phyloP scores from a whole-genome alignment of 129 eudicot species.

The Flaveria robusta region DNA sequence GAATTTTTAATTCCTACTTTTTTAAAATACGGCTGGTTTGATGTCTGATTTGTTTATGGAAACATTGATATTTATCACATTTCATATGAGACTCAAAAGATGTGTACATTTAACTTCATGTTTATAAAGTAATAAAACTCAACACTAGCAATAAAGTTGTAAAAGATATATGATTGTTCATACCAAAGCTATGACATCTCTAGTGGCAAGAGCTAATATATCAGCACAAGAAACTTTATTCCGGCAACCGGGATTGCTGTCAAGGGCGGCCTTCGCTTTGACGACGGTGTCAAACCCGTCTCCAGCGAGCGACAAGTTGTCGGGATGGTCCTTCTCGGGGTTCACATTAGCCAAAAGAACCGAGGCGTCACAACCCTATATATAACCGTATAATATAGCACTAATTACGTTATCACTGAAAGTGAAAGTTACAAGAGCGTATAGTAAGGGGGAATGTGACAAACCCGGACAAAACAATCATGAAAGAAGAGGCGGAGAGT shows the following conservation, averaged over 20 bases:
- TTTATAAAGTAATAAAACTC: too few species aligned
- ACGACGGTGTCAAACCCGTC: conserved; percentile 87
- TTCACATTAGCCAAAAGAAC: conserved; percentile 54
- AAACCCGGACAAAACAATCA: conserved; percentile 80
- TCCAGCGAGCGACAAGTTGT: conserved; percentile 75
- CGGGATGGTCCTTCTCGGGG: conserved; percentile 80
- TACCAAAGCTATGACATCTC: conserved; percentile 90
- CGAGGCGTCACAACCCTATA: conserved; percentile 93
- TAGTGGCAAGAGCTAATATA: conserved; percentile 85
- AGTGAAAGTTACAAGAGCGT: neutral
- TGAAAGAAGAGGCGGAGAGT: conserved; percentile 86
- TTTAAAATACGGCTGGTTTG: too few species aligned
- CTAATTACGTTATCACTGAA: neutral
- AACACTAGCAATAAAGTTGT: neutral
- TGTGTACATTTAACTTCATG: too few species aligned
- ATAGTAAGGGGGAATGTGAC: neutral
- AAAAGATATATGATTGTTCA: neutral
- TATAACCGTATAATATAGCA: neutral
- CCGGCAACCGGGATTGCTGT: conserved; percentile 59
- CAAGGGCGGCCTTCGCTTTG: conserved; percentile 80
- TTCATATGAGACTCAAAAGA: neutral
- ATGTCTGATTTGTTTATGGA: too few species aligned
- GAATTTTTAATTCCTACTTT: too few species aligned
- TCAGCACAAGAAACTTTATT: conserved; percentile 93
- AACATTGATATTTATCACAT: too few species aligned